Percentiles rank a stretch among this genome's conserved stretches.
Evolutionary conservation across 2,329 filamentous ascomycete species (phyloP).

Genomic region (Ophiocordyceps camponoti-rufipedis): DNA sequence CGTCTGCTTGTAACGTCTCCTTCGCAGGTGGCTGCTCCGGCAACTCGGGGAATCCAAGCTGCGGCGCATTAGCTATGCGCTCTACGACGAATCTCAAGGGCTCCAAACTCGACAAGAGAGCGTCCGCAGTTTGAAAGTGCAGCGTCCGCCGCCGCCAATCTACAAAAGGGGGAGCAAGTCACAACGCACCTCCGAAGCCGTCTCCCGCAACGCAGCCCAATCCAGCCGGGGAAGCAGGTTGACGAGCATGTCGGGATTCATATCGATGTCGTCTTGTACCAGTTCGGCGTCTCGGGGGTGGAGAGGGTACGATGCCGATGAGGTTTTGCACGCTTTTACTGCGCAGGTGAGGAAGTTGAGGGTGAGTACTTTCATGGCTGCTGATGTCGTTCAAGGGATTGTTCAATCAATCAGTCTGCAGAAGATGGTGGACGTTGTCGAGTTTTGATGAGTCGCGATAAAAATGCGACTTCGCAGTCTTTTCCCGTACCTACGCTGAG

Average conservation of each 20-base stretch:
- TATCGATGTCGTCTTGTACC: constrained; percentile 66
- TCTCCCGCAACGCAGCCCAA: constrained; percentile 63
- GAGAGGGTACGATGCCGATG: constrained; percentile 64
- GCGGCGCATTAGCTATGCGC: background rate
- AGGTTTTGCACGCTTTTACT: constrained; percentile 81
- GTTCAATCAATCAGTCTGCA: background rate
- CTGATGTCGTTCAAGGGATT: background rate
- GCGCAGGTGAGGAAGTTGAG: constrained; percentile 96
- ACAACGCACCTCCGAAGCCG: constrained; percentile 53
- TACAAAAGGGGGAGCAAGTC: background rate
- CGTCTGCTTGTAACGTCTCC: constrained; percentile 44
- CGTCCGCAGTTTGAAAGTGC: background rate
- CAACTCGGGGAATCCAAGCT: constrained; percentile 67
- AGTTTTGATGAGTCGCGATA: too few relatives aligned
- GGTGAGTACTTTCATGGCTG: constrained; percentile 79
- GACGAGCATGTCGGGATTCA: constrained; percentile 62
- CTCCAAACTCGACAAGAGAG: background rate
- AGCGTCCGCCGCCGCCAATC: background rate
- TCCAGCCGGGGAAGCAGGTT: constrained; percentile 80
- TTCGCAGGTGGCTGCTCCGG: constrained; percentile 44
- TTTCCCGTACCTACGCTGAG: too few relatives aligned
- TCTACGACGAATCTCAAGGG: background rate
- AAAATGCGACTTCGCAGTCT: too few relatives aligned
- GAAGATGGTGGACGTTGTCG: background rate
- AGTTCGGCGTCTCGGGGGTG: constrained; percentile 88